These are phyloP conservation scores for Ogataea siamensis DNA, from an alignment of 805 yeast genomes.

Conservation along the genomic window DNA sequence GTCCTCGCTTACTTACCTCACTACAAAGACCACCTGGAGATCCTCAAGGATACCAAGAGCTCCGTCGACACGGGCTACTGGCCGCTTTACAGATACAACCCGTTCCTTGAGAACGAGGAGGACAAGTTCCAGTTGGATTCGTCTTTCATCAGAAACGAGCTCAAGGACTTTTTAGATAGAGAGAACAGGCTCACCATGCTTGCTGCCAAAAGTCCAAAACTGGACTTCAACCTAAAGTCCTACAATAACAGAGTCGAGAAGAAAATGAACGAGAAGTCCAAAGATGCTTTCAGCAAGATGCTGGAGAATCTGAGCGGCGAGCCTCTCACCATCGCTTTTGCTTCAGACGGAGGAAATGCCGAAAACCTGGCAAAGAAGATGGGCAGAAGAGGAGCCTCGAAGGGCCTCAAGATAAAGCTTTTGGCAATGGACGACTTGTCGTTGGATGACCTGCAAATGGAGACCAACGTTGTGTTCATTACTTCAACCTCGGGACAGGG, in stretches of 20 bases:
- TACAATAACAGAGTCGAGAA: conserved; percentile 59
- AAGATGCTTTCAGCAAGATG: conserved; percentile 70
- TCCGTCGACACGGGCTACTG: conserved; percentile 95
- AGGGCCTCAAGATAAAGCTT: conserved; percentile 69
- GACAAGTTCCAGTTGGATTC: conserved; percentile 82
- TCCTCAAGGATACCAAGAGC: conserved; percentile 80
- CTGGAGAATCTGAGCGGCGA: conserved; percentile 91
- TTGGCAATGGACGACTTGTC: conserved; percentile 70
- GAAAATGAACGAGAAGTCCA: conserved; percentile 53
- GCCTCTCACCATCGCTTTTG: conserved; percentile 80
- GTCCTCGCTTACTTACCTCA: conserved; percentile 91
- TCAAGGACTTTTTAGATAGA: conserved; percentile 79
- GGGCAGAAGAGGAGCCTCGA: conserved; percentile 71
- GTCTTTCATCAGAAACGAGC: conserved; percentile 69
- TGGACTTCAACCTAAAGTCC: conserved; percentile 75
- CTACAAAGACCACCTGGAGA: conserved; percentile 63
- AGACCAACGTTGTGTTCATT: conserved; percentile 65
- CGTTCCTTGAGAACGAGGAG: conserved; percentile 45
- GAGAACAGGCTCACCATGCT: conserved; percentile 84
- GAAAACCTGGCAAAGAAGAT: conserved; percentile 76
- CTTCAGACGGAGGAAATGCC: conserved; percentile 92
- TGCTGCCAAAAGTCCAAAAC: conserved; percentile 65
- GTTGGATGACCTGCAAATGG: conserved; percentile 69
- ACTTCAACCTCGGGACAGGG: conserved; percentile 85
- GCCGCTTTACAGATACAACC: conserved; percentile 90